Evolutionary conservation across 2,329 filamentous ascomycete genomes (phyloP), one percentile per base, ranked within the genome.

Genomic region (Penicillium frequentans): DNA sequence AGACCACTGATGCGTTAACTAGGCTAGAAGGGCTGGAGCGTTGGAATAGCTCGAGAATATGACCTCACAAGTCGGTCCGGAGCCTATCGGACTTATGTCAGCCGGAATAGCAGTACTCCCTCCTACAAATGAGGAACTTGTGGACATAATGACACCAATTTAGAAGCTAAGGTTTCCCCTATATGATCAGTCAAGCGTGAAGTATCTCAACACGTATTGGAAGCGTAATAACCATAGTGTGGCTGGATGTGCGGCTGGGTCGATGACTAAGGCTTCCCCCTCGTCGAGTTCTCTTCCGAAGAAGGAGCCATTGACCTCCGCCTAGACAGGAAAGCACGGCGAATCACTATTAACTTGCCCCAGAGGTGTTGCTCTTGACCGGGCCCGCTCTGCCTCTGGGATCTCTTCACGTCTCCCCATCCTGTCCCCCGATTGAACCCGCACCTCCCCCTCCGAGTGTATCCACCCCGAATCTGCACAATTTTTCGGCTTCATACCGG

Each of bases 201-300:
- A 16, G 14, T 33, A 33, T 24, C 16, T 8, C 5, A 19, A 24
- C 14, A 46, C 13, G 13, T 33, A 16, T 14, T 16, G 14, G 35
- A 39, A 19, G n/a, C 8, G 35, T 19, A 9, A 39, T 14, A 39
- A 19, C 35, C 35, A 37, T n/a, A 24, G 27, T 35, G 58, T 55
- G 56, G 60, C 56, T 57, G 54, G 59, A 23, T 24, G 60, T 63
- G 65, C 54, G 57, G 61, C 52, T 63, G 57, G 60, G 53, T 65
- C 59, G 64, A 64, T 67, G 62, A 65, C 60, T 61, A 58, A 66
- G 59, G 57, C 55, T 21, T 52, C 59, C 63, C 60, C 64, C 66
- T 66, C 68, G 61, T 62, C 67, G 67, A 68, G 65, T 69, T 69
- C 68, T 68, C 58, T 64, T 63, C 66, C 63, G 52, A 27, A 63